Evolutionary conservation across 2,329 filamentous ascomycete species (phyloP), one percentile per base, ranked within the genome.

Genomic region (Trichophyton simii): DNA sequence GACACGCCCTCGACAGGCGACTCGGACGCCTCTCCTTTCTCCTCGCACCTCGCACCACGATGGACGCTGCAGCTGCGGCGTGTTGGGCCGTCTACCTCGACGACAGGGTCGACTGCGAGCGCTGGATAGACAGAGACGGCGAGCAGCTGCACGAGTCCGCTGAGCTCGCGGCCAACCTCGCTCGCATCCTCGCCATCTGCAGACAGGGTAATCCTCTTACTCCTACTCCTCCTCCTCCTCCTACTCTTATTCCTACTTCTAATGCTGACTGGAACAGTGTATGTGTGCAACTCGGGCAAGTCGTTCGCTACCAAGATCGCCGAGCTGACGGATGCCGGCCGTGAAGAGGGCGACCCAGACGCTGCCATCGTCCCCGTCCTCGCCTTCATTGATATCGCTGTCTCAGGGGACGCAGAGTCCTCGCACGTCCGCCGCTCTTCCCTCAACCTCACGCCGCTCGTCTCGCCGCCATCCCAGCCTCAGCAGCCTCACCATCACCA

Each of bases 321-420:
- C 60, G 78, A 82, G 65, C 69, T 83, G 38, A 78, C 75, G 66
- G 78, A 79, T 60, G 71, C 72, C 57, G 74, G 75, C 34, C 72
- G 73, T 42, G 44, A 22, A 4, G 34, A 38, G 9, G n/a, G 66
- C 34, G 59, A 46, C 64, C 61, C 65, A 65, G 63, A 54, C 9
- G 70, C 68, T 61, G 75, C 80, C 58, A 77, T 76, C 65, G 78
- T 76, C 58, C 82, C 82, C n/a, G 79, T 80, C 4, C 76, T 84
- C 58, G 80, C 81, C 20, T 77, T 83, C 52, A 76, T 83, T 66
- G 80, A 82, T 68, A 76, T 82, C 41, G 77, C 77, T 18, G 74
- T 73, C 13, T 65, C 63, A 67, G 67, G 76, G 71, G 69, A 77
- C 69, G 67, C 74, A 66, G 68, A 70, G 63, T 57, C 55, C 5